Percentiles rank a stretch among this genome's conserved stretches.
Evolutionary conservation across 2,329 filamentous ascomycete species (phyloP).

Genomic region (Aspergillus sp.): DNA sequence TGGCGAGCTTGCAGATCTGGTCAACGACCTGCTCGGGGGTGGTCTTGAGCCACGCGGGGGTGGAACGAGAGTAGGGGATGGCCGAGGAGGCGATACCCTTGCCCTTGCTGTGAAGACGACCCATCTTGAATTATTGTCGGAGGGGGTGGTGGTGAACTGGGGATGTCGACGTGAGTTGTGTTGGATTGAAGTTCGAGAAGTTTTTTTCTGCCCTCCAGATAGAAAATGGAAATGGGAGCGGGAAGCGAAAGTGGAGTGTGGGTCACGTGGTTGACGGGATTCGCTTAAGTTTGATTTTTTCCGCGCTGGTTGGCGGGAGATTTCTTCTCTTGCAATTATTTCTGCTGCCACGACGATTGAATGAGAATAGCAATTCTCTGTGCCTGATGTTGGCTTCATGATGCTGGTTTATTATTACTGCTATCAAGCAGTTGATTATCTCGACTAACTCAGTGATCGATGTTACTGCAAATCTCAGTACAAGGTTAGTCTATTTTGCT

Average conservation of each 20-base stretch:
- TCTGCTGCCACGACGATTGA: conserved; percentile 2
- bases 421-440: background rate
- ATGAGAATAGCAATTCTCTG: no score
- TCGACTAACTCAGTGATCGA: no score
- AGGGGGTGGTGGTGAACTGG: conserved; percentile 17
- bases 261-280: conserved; percentile 24
- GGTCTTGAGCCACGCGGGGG: conserved; percentile 97
- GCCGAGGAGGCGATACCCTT: conserved; percentile 98
- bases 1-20: conserved; percentile 97
- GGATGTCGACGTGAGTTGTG: conserved; percentile 24
- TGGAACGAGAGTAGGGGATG: conserved; percentile 90
- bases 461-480: no score
- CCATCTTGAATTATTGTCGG: conserved; percentile 17
- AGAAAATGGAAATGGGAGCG: no score
- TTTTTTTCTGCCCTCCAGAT: conserved; percentile 3
- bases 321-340: background rate
- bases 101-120: conserved; percentile 98
- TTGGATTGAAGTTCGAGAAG: conserved; percentile 9
- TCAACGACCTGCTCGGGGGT: conserved; percentile 97
- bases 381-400: no score
- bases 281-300: conserved; percentile 10
- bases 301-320: conserved; percentile 6
- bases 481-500: conserved; percentile 1
- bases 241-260: conserved; percentile 18
- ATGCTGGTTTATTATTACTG: background rate